These are phyloP conservation scores for Gynandropsis gynandra DNA, from an alignment of 345 rosid species.

Conservation along the genomic window DNA sequence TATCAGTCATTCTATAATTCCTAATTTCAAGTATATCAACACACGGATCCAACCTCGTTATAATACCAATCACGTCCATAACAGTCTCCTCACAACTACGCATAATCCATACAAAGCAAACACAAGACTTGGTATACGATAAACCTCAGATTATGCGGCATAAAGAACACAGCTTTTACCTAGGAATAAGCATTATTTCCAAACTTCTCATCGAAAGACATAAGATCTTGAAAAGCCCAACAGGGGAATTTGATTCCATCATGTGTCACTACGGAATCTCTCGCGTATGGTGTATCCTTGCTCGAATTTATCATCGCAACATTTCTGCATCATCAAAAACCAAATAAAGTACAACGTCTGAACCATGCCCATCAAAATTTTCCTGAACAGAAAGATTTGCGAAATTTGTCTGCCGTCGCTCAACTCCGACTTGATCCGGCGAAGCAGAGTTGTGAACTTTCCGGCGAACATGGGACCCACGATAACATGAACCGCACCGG, in stretches of 20 bases:
- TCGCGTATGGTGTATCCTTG: slow-evolving; percentile 64
- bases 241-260: slow-evolving; percentile 77
- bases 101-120: background rate
- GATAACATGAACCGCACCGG: slow-evolving; percentile 80
- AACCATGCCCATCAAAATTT: background rate
- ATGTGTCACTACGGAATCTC: slow-evolving; percentile 71
- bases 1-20: too few species aligned
- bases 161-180: slow-evolving; percentile 23
- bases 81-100: background rate
- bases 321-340: slow-evolving; percentile 31
- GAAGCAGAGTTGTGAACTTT: slow-evolving; percentile 87
- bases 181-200: slow-evolving; percentile 58
- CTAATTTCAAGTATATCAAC: too few species aligned
- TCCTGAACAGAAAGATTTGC: background rate
- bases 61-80: too few species aligned
- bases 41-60: too few species aligned
- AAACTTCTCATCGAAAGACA: slow-evolving; percentile 41
- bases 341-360: background rate
- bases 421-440: slow-evolving; percentile 58
- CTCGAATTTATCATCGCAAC: slow-evolving; percentile 78
- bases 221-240: slow-evolving; percentile 70
- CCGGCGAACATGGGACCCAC: slow-evolving; percentile 93
- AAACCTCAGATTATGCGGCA: too few species aligned
- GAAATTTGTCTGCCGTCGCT: slow-evolving; percentile 42
- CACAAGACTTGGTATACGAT: too few species aligned